Evolutionary conservation across 352 stramenopile genomes (phyloP), one percentile per base, ranked within the genome.

Genomic region (Albugo candida): DNA sequence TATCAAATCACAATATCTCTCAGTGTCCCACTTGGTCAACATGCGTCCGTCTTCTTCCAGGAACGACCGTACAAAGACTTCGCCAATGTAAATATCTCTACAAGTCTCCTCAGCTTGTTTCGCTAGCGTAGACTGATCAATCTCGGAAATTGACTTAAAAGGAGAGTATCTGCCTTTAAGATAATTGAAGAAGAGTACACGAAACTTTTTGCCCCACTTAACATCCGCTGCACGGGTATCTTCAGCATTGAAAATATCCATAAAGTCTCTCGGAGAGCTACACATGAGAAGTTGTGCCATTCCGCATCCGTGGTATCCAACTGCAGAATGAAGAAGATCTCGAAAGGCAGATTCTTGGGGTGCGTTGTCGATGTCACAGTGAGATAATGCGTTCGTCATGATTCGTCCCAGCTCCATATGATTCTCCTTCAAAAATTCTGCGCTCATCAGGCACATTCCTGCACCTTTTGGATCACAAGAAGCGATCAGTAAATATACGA

Each of bases 61-160:
- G 51, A 83, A 91, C 13, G 75, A 84, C 13, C 62, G 61, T 18
- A 91, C 27, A 47, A 88, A 91, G 45, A 91, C 83, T 39, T 85
- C 79, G 11, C 73, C 69, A 4, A 88, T 69, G 27, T 81, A 83
- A 13, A 88, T 56, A 50, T 89, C 70, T 31, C 24, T 31, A 31
- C 24, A 31, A 5, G 79, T 63, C 24, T 55, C 62, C 5, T 73
- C 55, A 46, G 61, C 51, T 41, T 65, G 54, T 36, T 13, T 52
- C 49, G 36, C 53, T 38, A 36, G 60, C 27, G 20, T 27, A 35
- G n/a, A 27, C 19, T 35, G n/a, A 2, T 35, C 43, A 2, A 10
- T 44, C 46, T 35, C 11, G 18, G 41, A 40, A 54, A 64, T 36
- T 52, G 49, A 54, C 24, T 5, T 47, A 45, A 11, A 49, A 58